These are phyloP conservation scores for Yarrowia deformans DNA, from an alignment of 805 yeast genomes.

Conservation along the genomic window DNA sequence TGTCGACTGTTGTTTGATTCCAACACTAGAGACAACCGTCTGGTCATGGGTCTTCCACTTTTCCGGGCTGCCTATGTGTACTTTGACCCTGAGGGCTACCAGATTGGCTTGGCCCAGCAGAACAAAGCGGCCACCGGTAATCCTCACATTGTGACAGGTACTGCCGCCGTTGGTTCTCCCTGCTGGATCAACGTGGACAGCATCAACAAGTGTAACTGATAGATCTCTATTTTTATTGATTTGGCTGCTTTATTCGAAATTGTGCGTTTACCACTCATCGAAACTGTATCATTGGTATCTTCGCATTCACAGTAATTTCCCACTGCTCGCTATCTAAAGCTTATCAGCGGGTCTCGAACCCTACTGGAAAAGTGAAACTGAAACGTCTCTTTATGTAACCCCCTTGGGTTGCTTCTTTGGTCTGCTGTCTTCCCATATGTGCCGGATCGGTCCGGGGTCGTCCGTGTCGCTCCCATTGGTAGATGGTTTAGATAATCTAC, in stretches of 20 bases:
- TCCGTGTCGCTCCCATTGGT: slow-evolving; percentile 22
- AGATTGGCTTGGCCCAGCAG: slow-evolving; percentile 11
- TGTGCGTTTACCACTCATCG: no score
- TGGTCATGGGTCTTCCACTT: slow-evolving; percentile 24
- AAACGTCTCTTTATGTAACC: neutral
- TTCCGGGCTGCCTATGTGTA: slow-evolving; percentile 19
- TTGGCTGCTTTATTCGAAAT: no score
- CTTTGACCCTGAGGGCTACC: slow-evolving; percentile 25
- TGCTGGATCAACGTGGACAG: slow-evolving; percentile 10
- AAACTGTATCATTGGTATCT: neutral
- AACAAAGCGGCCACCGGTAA: neutral
- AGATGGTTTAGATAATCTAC: slow-evolving; percentile 36
- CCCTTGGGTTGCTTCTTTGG: neutral
- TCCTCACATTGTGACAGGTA: neutral
- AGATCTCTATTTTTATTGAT: no score
- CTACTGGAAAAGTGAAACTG: neutral
- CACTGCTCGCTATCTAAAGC: neutral
- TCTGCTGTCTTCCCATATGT: neutral
- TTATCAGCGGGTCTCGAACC: neutral
- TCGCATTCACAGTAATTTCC: neutral
- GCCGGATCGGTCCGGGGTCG: neutral
- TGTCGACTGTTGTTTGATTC: neutral
- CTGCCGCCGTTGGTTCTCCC: neutral
- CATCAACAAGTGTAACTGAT: neutral
- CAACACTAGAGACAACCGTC: neutral